Base-by-base conservation (phyloP, 129 eudicot species). In the Solidago caesia region DNA sequence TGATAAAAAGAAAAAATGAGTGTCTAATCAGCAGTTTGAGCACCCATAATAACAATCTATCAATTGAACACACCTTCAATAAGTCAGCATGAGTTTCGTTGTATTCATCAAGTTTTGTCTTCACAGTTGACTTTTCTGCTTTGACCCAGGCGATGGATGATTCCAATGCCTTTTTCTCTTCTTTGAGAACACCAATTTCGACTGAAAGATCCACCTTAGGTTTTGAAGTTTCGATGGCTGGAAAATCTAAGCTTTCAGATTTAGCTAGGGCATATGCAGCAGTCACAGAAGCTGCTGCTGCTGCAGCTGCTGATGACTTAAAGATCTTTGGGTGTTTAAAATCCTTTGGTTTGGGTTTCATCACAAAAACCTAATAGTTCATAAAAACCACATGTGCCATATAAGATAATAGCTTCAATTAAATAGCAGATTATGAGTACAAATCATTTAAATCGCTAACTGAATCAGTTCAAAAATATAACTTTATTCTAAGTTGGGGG, bases 261-360 rank as follows among this genome's bases (percentile, higher is more conserved):
- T 88, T 88, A 73, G 87, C 79, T 52, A 86, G 64, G 42, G 96
- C 92, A 78, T 91, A 95, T 67, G 99, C 99, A 80, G 99, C 97
- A 70, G 93, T 83, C 67, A 95, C 99, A 26, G 99, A 91, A 73
- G 99, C 97, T 47, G 99, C 97, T 41, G 99, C 99, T 0, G 97
- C 99, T 4, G 97, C 99, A 47, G 99, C 99, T 41, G 99, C 99
- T 73, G 97, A 89, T 70, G 99, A 95, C 66, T 81, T 86, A 29
- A 87, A 81, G 43, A 95, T 84, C 85, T 95, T 95, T 26, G 89
- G 94, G 42, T 77, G 89, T 72, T 76, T 69, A 14, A 85, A 78
- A 80, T 91, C 86, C 70, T 80, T 87, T 42, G 91, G 88, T 85
- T 85, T 95, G 71, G 90, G 89, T 83, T 86, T 89, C 99, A 94